Base-by-base conservation (phyloP, 441 rosid genomes). In the Brassica hybrid region DNA sequence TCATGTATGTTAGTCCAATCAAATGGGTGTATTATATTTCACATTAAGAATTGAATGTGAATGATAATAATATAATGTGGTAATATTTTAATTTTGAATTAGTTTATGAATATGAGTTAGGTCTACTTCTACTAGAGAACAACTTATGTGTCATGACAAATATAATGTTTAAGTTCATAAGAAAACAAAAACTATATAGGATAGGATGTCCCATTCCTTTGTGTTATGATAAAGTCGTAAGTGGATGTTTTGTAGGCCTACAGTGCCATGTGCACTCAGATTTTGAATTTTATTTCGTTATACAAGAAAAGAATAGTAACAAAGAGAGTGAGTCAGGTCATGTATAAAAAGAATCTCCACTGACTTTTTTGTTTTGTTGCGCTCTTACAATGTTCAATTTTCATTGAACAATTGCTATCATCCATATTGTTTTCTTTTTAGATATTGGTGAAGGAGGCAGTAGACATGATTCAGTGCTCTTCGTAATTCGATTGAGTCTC, bases 181-280 rank as follows among this genome's bases (percentile, higher is more conserved):
- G 14, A 18, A 61, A 67, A 78, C 73, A 79, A 79, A 30, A 78
- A 23, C 71, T 54, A 36, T 62, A 61, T 52, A 64, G 50, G 27
- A 38, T 67, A 69, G 59, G 38, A 61, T 36, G 81, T 79, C 77
- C 36, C 65, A 60, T 67, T 73, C 70, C 27, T 5, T 67, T 73
- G 69, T 68, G 74, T 52, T 62, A 7, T 68, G 74, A 62, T 79
- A 79, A 62, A 73, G 75, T 79, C 71, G 13, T 27, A 43, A 79
- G 82, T 74, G 81, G 73, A 41, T 43, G 62, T 65, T 60, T 57
- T 77, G 76, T 72, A 71, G 82, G 75, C 82, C 78, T 74, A 69
- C 71, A 74, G n/a, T 63, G 75, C 64, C 79, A 79, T 73, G 78
- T 79, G 78, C 79, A 78, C 81, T 78, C 74, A 30, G 21, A 68